Evolutionary conservation across 495 filamentous ascomycete species (phyloP), one percentile per base, ranked within the genome.

Genomic region (Lichenothelia convexa): DNA sequence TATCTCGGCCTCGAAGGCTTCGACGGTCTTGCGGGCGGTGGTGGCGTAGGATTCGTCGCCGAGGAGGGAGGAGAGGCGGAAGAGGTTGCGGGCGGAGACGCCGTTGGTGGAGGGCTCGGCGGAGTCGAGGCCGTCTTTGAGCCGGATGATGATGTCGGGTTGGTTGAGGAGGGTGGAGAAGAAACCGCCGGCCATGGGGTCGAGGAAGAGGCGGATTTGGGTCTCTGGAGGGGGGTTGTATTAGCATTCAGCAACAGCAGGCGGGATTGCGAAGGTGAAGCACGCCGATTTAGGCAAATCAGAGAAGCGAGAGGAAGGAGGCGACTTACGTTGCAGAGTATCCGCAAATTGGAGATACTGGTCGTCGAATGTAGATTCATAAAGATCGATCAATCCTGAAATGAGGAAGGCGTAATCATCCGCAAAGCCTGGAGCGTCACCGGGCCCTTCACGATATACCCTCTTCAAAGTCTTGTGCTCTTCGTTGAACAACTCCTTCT

Each of bases 381-480:
- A 93, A 41, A 97, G 66, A 44, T 89, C 75, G 34, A 95, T 61
- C 15, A 94, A 61, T 0, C 85, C 91, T 19, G 74, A 68, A 33
- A 85, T 82, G 35, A 95, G 48, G 54, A 80, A 93, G 2, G 89
- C 86, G 53, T 95, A 97, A 53, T 97, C 89, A 44, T 97, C 89
- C 4, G 86, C 86, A 54, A 95, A 92, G 1, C 71, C 89, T 4
- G 63, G 63, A 0, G 75, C 79, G 23, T 78, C 65, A 18, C 81
- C 79, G 22, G 60, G 64, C 16, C 75, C 78, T 43, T 85, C 72
- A 20, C 75, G 73, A 50, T 75, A 93, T 31, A 91, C 78, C 18
- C 89, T 66, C 43, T 74, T 76, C 27, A 95, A 56, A 3, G 65
- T 64, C 19, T 71, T 72, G 1, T 60, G 65, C 1, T 55, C 41